phyloP scores from a whole-genome alignment of 2,329 filamentous ascomycete species.

The Colletotrichum sp. region DNA sequence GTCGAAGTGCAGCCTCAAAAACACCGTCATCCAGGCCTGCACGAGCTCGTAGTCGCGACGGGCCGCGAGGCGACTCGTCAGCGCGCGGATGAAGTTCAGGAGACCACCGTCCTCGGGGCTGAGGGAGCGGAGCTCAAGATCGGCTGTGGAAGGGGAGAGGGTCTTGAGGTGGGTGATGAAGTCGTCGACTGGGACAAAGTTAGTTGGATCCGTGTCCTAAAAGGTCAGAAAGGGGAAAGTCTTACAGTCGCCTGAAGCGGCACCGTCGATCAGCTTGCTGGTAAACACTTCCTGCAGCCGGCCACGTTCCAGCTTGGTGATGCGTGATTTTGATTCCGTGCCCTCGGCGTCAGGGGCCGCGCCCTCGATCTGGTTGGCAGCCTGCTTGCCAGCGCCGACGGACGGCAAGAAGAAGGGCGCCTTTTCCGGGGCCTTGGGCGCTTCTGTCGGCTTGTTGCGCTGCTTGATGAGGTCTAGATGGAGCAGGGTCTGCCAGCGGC shows the following conservation, averaged over 20 bases:
- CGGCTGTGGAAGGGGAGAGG: slow-evolving; percentile 83
- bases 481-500: slow-evolving; percentile 91
- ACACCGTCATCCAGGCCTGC: slow-evolving; percentile 97
- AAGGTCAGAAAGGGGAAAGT: slow-evolving; percentile 11
- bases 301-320: slow-evolving; percentile 68
- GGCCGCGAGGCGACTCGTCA: slow-evolving; percentile 72
- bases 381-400: slow-evolving; percentile 43
- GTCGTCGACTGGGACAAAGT: slow-evolving; percentile 52
- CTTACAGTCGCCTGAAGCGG: slow-evolving; percentile 65
- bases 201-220: slow-evolving; percentile 16
- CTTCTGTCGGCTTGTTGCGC: slow-evolving; percentile 92
- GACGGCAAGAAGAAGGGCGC: slow-evolving; percentile 94
- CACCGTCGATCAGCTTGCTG: slow-evolving; percentile 58
- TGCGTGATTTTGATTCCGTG: slow-evolving; percentile 58
- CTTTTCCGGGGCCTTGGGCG: slow-evolving; percentile 90
- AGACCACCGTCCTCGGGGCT: slow-evolving; percentile 70
- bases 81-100: slow-evolving; percentile 77
- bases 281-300: slow-evolving; percentile 65
- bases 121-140: slow-evolving; percentile 88
- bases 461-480: slow-evolving; percentile 92
- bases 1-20: slow-evolving; percentile 78
- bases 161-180: slow-evolving; percentile 82
- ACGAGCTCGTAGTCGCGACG: slow-evolving; percentile 90
- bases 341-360: slow-evolving; percentile 36
- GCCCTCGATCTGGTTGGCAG: slow-evolving; percentile 21